These are phyloP conservation scores for Fragaria nilgerrensis DNA, from an alignment of 306 rosid genomes.

Conservation along the genomic window DNA sequence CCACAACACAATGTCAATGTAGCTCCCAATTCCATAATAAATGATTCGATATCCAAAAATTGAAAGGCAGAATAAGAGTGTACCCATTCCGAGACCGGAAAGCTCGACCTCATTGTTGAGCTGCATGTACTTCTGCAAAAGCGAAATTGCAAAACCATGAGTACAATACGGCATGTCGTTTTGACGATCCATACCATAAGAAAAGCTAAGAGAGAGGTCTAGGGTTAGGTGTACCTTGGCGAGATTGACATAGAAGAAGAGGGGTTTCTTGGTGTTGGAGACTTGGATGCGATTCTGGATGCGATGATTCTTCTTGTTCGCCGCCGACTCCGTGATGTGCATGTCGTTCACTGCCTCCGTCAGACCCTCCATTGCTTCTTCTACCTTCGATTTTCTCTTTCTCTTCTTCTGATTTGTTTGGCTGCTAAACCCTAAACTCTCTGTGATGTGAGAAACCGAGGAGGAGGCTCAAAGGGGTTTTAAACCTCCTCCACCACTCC, in stretches of 20 bases:
- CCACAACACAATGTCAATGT: neutral
- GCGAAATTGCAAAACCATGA: neutral
- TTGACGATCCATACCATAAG: neutral
- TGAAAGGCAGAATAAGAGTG: neutral
- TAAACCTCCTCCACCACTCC: neutral
- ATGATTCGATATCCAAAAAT: neutral
- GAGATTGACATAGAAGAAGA: constrained; percentile 70
- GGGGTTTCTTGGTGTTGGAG: constrained; percentile 72
- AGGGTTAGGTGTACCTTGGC: constrained; percentile 47
- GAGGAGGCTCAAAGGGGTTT: neutral
- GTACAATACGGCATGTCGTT: neutral
- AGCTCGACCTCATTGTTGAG: constrained; percentile 78
- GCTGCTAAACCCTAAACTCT: constrained; percentile 13
- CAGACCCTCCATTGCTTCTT: constrained; percentile 45
- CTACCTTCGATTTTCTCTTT: neutral
- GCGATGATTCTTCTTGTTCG: constrained; percentile 46
- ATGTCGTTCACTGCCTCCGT: constrained; percentile 55
- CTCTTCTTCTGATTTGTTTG: no score
- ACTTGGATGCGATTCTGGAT: constrained; percentile 76
- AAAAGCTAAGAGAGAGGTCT: neutral
- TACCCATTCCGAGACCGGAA: constrained; percentile 87
- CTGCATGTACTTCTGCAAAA: constrained; percentile 70
- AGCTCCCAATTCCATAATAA: neutral
- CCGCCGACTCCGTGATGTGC: constrained; percentile 37
- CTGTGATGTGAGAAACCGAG: neutral